These are phyloP conservation scores for Heritiera littoralis DNA, from an alignment of 345 rosid genomes.

Conservation along the genomic window DNA sequence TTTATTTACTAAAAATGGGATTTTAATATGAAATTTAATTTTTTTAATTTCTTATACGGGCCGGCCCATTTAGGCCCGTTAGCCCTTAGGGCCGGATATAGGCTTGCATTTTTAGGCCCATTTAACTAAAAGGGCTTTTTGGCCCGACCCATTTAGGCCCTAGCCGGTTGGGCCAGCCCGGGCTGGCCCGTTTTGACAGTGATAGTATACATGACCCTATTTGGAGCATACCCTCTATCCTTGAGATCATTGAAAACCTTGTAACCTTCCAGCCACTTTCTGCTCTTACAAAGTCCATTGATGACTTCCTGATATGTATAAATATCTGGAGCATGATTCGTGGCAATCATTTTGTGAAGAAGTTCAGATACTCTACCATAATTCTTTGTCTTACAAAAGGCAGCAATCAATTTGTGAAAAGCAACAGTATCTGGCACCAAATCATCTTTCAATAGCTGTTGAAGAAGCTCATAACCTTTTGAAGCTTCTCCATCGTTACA, in stretches of 20 bases:
- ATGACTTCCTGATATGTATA: conserved; percentile 50
- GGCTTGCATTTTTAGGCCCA: too few species aligned
- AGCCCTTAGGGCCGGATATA: too few species aligned
- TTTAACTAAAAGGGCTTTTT: too few species aligned
- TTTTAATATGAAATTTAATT: too few species aligned
- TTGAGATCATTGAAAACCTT: conserved; percentile 50
- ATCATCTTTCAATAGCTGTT: conserved; percentile 45
- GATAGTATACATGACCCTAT: conserved; percentile 45
- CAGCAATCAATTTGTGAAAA: conserved; percentile 43
- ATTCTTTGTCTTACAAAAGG: conserved; percentile 33
- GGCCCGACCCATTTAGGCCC: too few species aligned
- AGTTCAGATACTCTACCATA: conserved; percentile 46
- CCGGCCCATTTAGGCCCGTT: too few species aligned
- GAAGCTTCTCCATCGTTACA: too few species aligned
- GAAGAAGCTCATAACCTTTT: conserved; percentile 52
- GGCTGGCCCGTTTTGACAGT: too few species aligned
- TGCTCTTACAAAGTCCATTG: conserved; percentile 48
- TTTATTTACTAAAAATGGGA: too few species aligned
- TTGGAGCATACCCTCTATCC: conserved; percentile 51
- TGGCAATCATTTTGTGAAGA: conserved; percentile 51
- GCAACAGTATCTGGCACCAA: conserved; percentile 33
- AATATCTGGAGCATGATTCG: conserved; percentile 37
- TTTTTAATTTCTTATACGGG: too few species aligned
- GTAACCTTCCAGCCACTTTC: conserved; percentile 38
- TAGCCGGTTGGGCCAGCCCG: too few species aligned